Evolutionary conservation across 768 basidiomycete species (phyloP).

Genomic region (Phaeotremella fagi): DNA sequence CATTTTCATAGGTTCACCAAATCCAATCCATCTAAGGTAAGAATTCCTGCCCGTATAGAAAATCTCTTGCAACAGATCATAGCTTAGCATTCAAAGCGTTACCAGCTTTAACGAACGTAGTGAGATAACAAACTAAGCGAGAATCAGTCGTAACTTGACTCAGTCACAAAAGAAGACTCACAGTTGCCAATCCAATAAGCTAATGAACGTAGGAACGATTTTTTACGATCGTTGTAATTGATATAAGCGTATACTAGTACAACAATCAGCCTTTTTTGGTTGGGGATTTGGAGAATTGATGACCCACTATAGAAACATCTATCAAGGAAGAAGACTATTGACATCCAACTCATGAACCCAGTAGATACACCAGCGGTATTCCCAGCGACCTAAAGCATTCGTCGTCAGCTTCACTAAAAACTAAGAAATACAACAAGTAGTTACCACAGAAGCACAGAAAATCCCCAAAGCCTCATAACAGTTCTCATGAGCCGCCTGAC

Average conservation of each 20-base stretch:
- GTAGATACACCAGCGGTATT: conserved; percentile 25
- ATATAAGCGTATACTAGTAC: conserved; percentile 26
- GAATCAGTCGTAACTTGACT: neutral
- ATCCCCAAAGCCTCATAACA: conserved; percentile 28
- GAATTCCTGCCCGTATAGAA: no score
- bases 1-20: no score
- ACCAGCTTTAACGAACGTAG: conserved; percentile 25
- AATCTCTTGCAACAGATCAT: no score
- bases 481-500: conserved; percentile 37
- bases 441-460: conserved; percentile 26
- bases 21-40: no score
- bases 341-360: conserved; percentile 30
- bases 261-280: neutral
- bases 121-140: conserved; percentile 21
- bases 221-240: conserved; percentile 19
- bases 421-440: conserved; percentile 3
- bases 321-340: conserved; percentile 20
- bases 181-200: conserved; percentile 35
- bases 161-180: conserved; percentile 10
- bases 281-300: neutral
- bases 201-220: conserved; percentile 14
- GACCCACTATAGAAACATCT: conserved; percentile 29
- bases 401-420: no score
- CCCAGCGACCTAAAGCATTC: conserved; percentile 38
- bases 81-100: conserved; percentile 16